Conservation (phyloP, 768 basidiomycete genomes). For the Atractiella rhizophila region DNA sequence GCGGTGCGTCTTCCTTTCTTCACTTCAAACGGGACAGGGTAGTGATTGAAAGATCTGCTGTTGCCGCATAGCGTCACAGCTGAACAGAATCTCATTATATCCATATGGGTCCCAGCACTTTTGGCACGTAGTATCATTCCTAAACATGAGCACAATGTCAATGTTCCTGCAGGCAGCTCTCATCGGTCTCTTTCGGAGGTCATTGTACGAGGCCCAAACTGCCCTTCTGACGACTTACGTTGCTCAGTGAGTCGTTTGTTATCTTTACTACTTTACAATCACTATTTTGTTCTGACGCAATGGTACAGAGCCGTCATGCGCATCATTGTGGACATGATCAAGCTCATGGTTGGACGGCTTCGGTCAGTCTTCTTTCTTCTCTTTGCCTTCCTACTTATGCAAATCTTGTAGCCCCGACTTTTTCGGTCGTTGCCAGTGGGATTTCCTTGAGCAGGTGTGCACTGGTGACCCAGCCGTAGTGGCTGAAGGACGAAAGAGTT, state of each 20-base stretch:
- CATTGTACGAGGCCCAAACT: constrained; percentile 19
- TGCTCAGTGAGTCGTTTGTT: background rate
- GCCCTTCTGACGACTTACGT: constrained; percentile 8
- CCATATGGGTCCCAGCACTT: no score
- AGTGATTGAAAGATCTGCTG: no score
- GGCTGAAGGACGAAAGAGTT: constrained; percentile 12
- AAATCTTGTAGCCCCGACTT: constrained; percentile 9
- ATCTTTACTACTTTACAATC: background rate
- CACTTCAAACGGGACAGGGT: no score
- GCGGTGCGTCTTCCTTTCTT: no score
- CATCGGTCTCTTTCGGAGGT: no score
- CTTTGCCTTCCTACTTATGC: background rate
- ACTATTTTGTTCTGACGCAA: constrained; percentile 7
- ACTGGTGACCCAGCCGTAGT: constrained; percentile 4
- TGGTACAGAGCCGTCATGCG: background rate
- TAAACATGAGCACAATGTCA: no score
- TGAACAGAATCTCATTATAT: no score
- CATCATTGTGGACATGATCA: constrained; percentile 9
- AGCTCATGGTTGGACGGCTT: constrained; percentile 10
- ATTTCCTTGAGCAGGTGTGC: constrained; percentile 4
- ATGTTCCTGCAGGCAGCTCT: no score
- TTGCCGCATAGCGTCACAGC: no score
- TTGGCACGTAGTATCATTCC: no score
- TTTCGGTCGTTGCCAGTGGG: constrained; percentile 12
- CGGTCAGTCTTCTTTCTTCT: constrained; percentile 7